Conservation (phyloP, 2,329 filamentous ascomycete genomes). For the Anthostomella pinea region DNA sequence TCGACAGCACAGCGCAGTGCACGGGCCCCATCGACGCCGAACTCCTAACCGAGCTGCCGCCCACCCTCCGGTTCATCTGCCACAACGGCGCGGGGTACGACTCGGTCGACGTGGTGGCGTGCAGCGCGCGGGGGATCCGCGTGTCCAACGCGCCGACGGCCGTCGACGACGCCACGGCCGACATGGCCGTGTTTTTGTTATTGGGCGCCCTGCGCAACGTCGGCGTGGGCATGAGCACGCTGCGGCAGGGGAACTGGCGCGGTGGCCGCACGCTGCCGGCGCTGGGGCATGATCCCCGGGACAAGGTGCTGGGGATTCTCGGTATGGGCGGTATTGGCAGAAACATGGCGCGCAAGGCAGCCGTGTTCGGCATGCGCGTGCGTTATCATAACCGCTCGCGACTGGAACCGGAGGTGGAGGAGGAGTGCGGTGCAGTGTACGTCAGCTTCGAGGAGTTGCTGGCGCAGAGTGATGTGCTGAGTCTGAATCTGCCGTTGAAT, state of each 20-base stretch:
- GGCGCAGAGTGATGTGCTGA: constrained; percentile 69
- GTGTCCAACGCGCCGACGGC: constrained; percentile 82
- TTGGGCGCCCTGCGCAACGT: constrained; percentile 76
- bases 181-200: constrained; percentile 76
- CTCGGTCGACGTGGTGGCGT: constrained; percentile 71
- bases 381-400: constrained; percentile 71
- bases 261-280: constrained; percentile 43
- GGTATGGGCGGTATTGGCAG: constrained; percentile 85
- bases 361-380: constrained; percentile 72
- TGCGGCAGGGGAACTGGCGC: constrained; percentile 66
- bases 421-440: constrained; percentile 58
- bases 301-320: constrained; percentile 75
- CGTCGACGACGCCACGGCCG: constrained; percentile 80
- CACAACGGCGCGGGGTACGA: constrained; percentile 81
- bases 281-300: constrained; percentile 73
- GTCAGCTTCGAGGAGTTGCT: constrained; percentile 73
- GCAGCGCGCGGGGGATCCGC: constrained; percentile 61
- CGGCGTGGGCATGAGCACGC: constrained; percentile 60
- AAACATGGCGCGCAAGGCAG: constrained; percentile 68
- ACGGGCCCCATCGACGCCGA: constrained; percentile 72
- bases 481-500: constrained; percentile 77
- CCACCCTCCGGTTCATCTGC: constrained; percentile 49
- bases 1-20: constrained; percentile 36
- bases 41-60: constrained; percentile 57
- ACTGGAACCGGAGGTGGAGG: constrained; percentile 52